Percentiles rank a stretch among this genome's conserved stretches.
Conservation (phyloP, 1,139 yeast species). For the Kodamaea derodonti region DNA sequence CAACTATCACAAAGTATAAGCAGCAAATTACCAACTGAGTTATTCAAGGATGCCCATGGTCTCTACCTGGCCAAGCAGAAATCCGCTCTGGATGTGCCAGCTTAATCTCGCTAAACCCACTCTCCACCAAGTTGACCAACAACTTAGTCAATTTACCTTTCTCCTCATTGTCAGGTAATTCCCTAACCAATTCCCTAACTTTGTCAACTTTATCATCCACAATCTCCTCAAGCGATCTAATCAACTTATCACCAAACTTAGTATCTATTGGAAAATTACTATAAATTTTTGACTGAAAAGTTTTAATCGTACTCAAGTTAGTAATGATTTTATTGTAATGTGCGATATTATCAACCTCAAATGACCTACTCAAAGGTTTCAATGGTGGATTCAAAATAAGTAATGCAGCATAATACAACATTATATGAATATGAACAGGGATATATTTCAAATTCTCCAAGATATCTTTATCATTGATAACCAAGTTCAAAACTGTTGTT, state of each 20-base stretch:
- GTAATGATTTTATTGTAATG: slow-evolving; percentile 20
- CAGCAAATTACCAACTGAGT: no score
- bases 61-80: slow-evolving; percentile 67
- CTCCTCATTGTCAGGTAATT: slow-evolving; percentile 10
- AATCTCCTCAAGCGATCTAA: slow-evolving; percentile 42
- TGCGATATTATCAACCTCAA: slow-evolving; percentile 14
- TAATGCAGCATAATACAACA: slow-evolving; percentile 66
- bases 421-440: slow-evolving; percentile 68
- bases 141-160: slow-evolving; percentile 15
- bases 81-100: slow-evolving; percentile 42
- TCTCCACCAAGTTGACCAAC: slow-evolving; percentile 17
- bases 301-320: slow-evolving; percentile 31
- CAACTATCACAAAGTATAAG: no score
- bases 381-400: slow-evolving; percentile 49
- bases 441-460: slow-evolving; percentile 55
- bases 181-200: slow-evolving; percentile 10
- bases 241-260: slow-evolving; percentile 47
- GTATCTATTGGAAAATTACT: slow-evolving; percentile 53
- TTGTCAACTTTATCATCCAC: slow-evolving; percentile 33
- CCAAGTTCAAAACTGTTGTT: slow-evolving; percentile 55
- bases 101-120: slow-evolving; percentile 24
- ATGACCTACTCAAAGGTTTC: slow-evolving; percentile 19
- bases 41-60: slow-evolving; percentile 68
- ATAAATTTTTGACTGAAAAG: slow-evolving; percentile 40
- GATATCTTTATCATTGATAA: slow-evolving; percentile 58